Conservation (phyloP, 768 basidiomycete species). For the Serpula lacrymans region DNA sequence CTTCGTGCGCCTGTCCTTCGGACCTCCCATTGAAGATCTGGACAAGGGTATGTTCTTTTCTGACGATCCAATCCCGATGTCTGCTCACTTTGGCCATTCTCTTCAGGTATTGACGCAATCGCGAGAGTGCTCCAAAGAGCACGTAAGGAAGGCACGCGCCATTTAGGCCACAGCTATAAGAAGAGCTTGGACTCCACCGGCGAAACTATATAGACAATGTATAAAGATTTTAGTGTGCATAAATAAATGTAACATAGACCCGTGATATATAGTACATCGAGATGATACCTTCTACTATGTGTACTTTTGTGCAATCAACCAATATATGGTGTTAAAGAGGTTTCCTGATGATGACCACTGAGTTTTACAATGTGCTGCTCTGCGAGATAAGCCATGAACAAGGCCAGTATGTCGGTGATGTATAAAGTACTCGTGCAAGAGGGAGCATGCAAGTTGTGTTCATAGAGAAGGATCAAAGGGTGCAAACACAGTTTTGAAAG, state of each 20-base stretch:
- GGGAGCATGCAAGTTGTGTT: too few species aligned
- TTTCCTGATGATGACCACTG: too few species aligned
- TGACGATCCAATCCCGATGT: neutral
- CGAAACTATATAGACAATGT: constrained; percentile 18
- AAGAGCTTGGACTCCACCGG: constrained; percentile 45
- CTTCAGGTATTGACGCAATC: constrained; percentile 84
- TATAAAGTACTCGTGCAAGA: too few species aligned
- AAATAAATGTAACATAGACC: too few species aligned
- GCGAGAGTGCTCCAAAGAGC: constrained; percentile 71
- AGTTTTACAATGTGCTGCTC: constrained; percentile 56
- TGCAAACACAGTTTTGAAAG: constrained; percentile 82
- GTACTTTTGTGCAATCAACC: too few species aligned
- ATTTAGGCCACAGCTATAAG: constrained; percentile 71
- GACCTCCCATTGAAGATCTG: constrained; percentile 75
- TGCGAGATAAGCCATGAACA: constrained; percentile 31
- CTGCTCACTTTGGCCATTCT: too few species aligned
- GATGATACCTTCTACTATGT: too few species aligned
- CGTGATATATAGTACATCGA: too few species aligned
- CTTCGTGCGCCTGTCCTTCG: constrained; percentile 85
- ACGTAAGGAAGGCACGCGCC: constrained; percentile 53
- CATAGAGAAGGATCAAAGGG: constrained; percentile 57
- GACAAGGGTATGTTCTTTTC: constrained; percentile 55
- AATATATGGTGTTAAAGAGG: too few species aligned
- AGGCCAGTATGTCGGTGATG: too few species aligned
- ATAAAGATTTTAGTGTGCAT: too few species aligned